Evolutionary conservation across 2,329 filamentous ascomycete genomes (phyloP).

Genomic region (Penicillium griseofulvum): DNA sequence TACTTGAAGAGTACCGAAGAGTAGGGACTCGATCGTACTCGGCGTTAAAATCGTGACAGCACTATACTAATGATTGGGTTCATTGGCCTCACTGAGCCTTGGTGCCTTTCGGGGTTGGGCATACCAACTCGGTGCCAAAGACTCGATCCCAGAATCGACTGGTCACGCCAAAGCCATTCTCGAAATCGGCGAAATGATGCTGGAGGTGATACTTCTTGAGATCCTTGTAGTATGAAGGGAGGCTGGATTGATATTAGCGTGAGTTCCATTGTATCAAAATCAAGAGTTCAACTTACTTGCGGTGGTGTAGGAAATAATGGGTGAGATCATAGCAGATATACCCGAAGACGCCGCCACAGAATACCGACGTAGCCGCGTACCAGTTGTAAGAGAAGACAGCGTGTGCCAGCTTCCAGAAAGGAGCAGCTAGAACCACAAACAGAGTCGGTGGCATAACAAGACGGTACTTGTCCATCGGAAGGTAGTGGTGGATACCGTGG

Average conservation of each 20-base stretch:
- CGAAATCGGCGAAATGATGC: conserved; percentile 97
- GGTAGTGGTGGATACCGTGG: conserved; percentile 95
- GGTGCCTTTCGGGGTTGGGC: conserved; percentile 34
- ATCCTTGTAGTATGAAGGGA: conserved; percentile 83
- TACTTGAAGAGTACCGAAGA: conserved; percentile 1
- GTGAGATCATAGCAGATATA: conserved; percentile 97
- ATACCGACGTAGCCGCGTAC: conserved; percentile 75
- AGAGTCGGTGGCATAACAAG: conserved; percentile 95
- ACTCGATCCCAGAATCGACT: conserved; percentile 93
- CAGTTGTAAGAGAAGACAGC: conserved; percentile 78
- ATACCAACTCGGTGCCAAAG: conserved; percentile 80
- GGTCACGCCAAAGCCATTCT: conserved; percentile 95
- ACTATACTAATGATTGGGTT: background rate
- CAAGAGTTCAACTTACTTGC: conserved; percentile 59
- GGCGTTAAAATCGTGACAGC: conserved; percentile 18
- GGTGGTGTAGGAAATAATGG: conserved; percentile 97
- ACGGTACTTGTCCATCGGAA: conserved; percentile 98
- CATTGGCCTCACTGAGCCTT: conserved; percentile 35
- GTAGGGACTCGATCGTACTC: conserved; percentile 4
- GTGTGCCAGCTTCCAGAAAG: conserved; percentile 92
- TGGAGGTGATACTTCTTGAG: conserved; percentile 97
- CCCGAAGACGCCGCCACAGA: conserved; percentile 87
- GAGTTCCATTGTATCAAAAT: background rate
- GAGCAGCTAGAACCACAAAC: conserved; percentile 76
- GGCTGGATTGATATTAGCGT: conserved; percentile 42